phyloP scores from a whole-genome alignment of 75 land plant genomes.

The Cunninghamia lanceolata region DNA sequence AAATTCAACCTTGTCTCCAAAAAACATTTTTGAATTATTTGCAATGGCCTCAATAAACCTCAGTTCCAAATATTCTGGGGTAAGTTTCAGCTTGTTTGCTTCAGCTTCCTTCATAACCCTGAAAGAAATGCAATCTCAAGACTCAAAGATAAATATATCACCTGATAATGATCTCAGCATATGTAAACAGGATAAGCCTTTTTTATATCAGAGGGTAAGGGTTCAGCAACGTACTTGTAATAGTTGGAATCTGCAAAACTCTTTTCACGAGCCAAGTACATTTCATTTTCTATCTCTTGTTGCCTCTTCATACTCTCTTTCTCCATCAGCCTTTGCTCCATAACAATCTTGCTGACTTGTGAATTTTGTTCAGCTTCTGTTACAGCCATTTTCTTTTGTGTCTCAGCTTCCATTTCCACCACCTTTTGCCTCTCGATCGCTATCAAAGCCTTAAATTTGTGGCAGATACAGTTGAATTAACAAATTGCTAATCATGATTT shows the following conservation, averaged over 20 bases:
- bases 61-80: constrained; percentile 79
- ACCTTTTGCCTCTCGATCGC: constrained; percentile 92
- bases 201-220: background rate
- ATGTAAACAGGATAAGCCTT: background rate
- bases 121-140: background rate
- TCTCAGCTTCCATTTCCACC: constrained; percentile 92
- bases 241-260: constrained; percentile 76
- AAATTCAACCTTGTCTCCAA: constrained; percentile 78
- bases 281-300: constrained; percentile 80
- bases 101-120: constrained; percentile 92
- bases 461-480: background rate
- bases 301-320: constrained; percentile 70
- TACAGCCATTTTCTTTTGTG: constrained; percentile 88
- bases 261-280: constrained; percentile 80
- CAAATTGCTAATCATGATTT: too few relatives aligned
- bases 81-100: constrained; percentile 83
- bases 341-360: constrained; percentile 81
- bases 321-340: constrained; percentile 91
- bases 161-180: background rate
- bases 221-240: constrained; percentile 43
- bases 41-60: constrained; percentile 92
- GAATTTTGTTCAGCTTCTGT: constrained; percentile 94
- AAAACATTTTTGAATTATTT: constrained; percentile 89
- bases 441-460: constrained; percentile 63
- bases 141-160: background rate